Evolutionary conservation across 768 basidiomycete genomes (phyloP).

Genomic region (Lactarius sanguifluus): DNA sequence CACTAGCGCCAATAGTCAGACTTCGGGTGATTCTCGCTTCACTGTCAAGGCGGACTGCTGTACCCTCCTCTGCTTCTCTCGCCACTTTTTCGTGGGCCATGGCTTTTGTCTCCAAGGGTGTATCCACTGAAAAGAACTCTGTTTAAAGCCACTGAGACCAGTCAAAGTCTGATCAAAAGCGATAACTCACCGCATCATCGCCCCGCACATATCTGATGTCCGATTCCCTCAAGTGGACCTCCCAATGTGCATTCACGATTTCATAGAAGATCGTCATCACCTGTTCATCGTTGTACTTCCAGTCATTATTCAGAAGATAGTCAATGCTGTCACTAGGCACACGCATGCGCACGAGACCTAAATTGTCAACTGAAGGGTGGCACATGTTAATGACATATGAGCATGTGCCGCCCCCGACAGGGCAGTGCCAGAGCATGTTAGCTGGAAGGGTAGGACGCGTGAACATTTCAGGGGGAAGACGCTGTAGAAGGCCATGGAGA

Average conservation of each 20-base stretch:
- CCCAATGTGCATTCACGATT: conserved; percentile 33
- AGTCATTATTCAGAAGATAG: conserved; percentile 1
- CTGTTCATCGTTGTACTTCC: conserved; percentile 19
- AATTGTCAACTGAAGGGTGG: conserved; percentile 39
- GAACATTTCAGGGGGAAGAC: conserved; percentile 38
- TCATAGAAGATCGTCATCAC: conserved; percentile 26
- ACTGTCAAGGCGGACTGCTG: neutral
- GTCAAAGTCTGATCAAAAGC: neutral
- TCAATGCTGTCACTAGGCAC: neutral
- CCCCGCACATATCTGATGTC: conserved; percentile 26
- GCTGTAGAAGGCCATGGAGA: conserved; percentile 32
- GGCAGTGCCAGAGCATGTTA: conserved; percentile 55
- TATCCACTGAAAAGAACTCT: conserved; percentile 22
- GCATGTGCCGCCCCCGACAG: conserved; percentile 40
- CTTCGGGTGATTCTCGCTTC: neutral
- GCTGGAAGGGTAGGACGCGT: conserved; percentile 42
- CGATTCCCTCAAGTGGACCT: conserved; percentile 28
- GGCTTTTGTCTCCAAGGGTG: conserved; percentile 14
- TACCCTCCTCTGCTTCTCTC: neutral
- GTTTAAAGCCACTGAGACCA: neutral
- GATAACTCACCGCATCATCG: conserved; percentile 10
- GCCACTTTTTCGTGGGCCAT: conserved; percentile 11
- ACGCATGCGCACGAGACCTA: conserved; percentile 28
- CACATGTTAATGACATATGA: conserved; percentile 48
- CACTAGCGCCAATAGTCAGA: neutral